Evolutionary conservation across 2,329 filamentous ascomycete species (phyloP).

Genomic region (Exophiala mesophila): DNA sequence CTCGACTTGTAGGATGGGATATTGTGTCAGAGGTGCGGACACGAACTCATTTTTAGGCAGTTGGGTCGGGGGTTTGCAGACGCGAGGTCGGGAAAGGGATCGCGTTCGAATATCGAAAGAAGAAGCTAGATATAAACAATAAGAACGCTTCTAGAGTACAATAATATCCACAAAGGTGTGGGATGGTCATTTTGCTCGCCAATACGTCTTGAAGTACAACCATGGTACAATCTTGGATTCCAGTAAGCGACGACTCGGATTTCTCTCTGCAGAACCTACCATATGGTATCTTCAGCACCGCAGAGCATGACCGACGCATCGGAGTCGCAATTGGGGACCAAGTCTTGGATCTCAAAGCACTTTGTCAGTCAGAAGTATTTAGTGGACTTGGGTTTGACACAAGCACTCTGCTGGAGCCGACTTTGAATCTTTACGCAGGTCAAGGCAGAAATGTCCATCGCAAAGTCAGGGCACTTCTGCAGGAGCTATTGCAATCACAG

Average conservation of each 20-base stretch:
- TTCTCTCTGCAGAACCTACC: background rate
- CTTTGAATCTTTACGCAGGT: background rate
- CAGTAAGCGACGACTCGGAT: background rate
- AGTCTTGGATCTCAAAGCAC: background rate
- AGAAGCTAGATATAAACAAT: no score
- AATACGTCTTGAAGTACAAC: no score
- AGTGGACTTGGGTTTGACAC: background rate
- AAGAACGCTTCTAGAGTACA: no score
- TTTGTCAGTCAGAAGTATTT: background rate
- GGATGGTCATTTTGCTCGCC: no score
- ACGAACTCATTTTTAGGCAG: no score
- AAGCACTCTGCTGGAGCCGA: background rate
- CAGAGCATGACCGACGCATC: background rate
- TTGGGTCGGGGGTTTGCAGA: no score
- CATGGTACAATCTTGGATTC: background rate
- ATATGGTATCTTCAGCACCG: constrained; percentile 1
- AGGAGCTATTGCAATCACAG: background rate
- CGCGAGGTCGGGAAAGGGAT: no score
- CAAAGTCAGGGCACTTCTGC: background rate
- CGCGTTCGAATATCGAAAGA: no score
- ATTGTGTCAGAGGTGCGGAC: no score
- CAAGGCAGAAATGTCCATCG: background rate
- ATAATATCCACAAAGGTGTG: no score
- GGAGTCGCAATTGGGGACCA: background rate
- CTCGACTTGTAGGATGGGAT: no score